Percentiles rank a stretch among this genome's conserved stretches.
Conservation (phyloP, 371 early-diverging fungal species). For the Vairimorpha apis region DNA sequence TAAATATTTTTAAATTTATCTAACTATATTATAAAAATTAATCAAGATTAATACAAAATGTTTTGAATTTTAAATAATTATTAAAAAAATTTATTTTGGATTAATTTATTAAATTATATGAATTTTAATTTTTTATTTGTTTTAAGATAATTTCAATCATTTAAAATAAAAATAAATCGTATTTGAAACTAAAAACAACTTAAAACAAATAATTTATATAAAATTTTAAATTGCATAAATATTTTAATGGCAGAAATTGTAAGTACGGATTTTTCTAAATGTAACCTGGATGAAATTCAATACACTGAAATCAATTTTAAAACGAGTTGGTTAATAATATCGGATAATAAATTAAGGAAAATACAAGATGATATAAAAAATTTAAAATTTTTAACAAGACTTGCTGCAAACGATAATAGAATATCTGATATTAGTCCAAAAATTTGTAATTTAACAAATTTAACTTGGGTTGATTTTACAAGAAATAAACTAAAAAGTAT, state of each 20-base stretch:
- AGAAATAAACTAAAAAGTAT: slow-evolving; percentile 58
- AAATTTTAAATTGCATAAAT: slow-evolving; percentile 20
- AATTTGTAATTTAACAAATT: slow-evolving; percentile 48
- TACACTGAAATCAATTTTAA: slow-evolving; percentile 28
- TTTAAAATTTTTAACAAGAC: slow-evolving; percentile 55
- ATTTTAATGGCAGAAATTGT: slow-evolving; percentile 38
- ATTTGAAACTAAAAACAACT: too few species aligned
- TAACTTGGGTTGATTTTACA: slow-evolving; percentile 64
- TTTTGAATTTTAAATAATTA: too few species aligned
- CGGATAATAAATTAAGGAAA: slow-evolving; percentile 58
- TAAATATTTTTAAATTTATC: too few species aligned
- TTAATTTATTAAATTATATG: too few species aligned
- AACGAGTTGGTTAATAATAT: slow-evolving; percentile 61
- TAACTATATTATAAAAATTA: too few species aligned
- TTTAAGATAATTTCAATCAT: too few species aligned
- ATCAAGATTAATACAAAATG: too few species aligned
- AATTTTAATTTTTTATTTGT: too few species aligned
- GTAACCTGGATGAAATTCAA: slow-evolving; percentile 41
- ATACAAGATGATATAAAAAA: slow-evolving; percentile 54
- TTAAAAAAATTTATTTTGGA: too few species aligned
- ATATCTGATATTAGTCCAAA: slow-evolving; percentile 48
- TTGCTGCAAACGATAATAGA: slow-evolving; percentile 64
- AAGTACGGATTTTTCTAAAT: slow-evolving; percentile 40
- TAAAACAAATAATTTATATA: slow-evolving; percentile 13
- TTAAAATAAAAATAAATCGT: too few species aligned